phyloP scores from a whole-genome alignment of 768 basidiomycete genomes.

The Lentinus brumalis region DNA sequence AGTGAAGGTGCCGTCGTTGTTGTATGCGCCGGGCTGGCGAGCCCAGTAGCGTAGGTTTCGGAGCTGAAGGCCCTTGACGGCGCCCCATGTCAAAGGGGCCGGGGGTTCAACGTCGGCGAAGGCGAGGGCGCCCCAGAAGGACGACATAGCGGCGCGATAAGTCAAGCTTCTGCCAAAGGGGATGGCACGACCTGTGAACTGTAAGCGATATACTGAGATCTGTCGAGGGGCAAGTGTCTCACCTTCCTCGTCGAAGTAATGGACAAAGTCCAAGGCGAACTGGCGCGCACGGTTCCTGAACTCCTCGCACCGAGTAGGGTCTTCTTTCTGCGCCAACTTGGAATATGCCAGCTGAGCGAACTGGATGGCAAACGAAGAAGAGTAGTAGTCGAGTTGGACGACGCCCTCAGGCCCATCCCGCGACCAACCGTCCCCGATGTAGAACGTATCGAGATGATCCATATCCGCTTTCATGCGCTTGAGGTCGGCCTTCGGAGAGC shows the following conservation, averaged over 20 bases:
- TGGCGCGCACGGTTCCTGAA: conserved; percentile 62
- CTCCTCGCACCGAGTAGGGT: conserved; percentile 64
- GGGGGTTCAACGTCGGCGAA: conserved; percentile 71
- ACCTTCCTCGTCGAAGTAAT: conserved; percentile 78
- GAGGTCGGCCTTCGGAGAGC: conserved; percentile 56
- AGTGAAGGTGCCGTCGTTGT: conserved; percentile 67
- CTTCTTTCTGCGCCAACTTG: conserved; percentile 60
- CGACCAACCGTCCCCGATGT: conserved; percentile 76
- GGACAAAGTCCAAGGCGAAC: conserved; percentile 71
- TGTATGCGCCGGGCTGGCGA: conserved; percentile 60
- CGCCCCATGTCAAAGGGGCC: conserved; percentile 73
- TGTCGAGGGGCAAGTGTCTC: conserved; percentile 12
- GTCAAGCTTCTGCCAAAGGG: conserved; percentile 78
- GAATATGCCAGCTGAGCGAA: conserved; percentile 73
- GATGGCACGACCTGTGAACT: conserved; percentile 59
- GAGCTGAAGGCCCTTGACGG: conserved; percentile 70
- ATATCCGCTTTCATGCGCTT: conserved; percentile 72
- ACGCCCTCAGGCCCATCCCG: conserved; percentile 78
- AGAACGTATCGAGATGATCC: conserved; percentile 78
- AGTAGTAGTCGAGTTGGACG: conserved; percentile 79
- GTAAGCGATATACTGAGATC: background rate
- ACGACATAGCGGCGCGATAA: conserved; percentile 81
- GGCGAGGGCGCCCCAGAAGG: conserved; percentile 75
- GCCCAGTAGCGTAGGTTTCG: conserved; percentile 76
- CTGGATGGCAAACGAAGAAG: conserved; percentile 79